These are phyloP conservation scores for Eimeria acervulina DNA, from an alignment of 169 alveolate species.

Conservation along the genomic window DNA sequence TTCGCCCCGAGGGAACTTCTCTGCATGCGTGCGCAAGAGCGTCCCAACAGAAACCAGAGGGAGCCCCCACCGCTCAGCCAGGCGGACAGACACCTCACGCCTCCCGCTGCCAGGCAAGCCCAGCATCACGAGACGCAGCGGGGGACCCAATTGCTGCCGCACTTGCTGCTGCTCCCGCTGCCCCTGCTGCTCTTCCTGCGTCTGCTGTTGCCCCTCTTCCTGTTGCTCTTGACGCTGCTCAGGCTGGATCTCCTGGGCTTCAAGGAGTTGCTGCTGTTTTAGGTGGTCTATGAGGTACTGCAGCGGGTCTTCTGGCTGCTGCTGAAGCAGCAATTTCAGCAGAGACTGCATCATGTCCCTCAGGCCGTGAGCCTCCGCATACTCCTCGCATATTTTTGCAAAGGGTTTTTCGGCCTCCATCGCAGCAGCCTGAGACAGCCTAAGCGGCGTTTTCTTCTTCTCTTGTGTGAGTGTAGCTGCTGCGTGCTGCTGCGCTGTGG, in stretches of 20 bases:
- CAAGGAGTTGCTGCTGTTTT: slow-evolving; percentile 84
- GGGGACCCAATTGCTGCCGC: slow-evolving; percentile 84
- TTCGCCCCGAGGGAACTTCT: slow-evolving; percentile 85
- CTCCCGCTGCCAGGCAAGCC: slow-evolving; percentile 87
- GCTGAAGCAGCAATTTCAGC: slow-evolving; percentile 77
- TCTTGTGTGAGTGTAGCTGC: background rate
- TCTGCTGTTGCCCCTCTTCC: slow-evolving; percentile 54
- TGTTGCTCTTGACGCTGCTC: slow-evolving; percentile 91
- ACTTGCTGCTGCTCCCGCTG: slow-evolving; percentile 87
- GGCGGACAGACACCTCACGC: slow-evolving; percentile 88
- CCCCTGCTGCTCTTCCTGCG: background rate
- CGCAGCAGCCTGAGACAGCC: background rate
- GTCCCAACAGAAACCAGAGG: slow-evolving; percentile 89
- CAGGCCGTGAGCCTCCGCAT: slow-evolving; percentile 63
- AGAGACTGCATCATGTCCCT: slow-evolving; percentile 56
- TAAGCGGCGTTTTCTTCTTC: background rate
- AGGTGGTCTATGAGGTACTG: slow-evolving; percentile 90
- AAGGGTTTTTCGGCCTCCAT: slow-evolving; percentile 46
- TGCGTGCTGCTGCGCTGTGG: background rate
- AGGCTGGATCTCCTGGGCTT: background rate
- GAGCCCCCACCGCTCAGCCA: slow-evolving; percentile 90
- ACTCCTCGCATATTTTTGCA: slow-evolving; percentile 41
- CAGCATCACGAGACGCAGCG: slow-evolving; percentile 61
- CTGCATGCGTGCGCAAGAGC: slow-evolving; percentile 90
- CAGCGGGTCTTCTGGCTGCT: slow-evolving; percentile 93